These are phyloP conservation scores for Cenococcum geophilum DNA, from an alignment of 495 filamentous ascomycete species.

Conservation along the genomic window DNA sequence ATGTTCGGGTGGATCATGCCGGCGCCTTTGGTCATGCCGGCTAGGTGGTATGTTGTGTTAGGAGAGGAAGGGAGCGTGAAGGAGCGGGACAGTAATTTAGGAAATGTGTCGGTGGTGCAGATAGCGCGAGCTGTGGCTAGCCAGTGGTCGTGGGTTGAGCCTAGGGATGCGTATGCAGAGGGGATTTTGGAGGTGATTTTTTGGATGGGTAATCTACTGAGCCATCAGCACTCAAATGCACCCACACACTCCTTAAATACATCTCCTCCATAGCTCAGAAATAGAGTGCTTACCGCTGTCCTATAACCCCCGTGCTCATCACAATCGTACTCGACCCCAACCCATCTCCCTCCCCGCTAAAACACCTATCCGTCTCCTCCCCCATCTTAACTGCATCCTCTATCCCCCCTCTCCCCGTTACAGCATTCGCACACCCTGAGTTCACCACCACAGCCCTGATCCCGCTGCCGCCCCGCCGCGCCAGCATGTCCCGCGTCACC, in stretches of 20 bases:
- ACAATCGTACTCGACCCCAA: conserved; percentile 68
- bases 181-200: conserved; percentile 85
- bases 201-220: conserved; percentile 67
- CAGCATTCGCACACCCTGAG: conserved; percentile 94
- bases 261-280: neutral
- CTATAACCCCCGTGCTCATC: conserved; percentile 98
- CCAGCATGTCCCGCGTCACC: conserved; percentile 65
- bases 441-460: conserved; percentile 85
- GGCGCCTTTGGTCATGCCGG: conserved; percentile 95
- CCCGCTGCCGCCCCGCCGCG: conserved; percentile 58
- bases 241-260: neutral
- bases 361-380: conserved; percentile 62
- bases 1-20: conserved; percentile 99
- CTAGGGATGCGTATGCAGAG: conserved; percentile 60
- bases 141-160: conserved; percentile 76
- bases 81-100: conserved; percentile 79
- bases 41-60: conserved; percentile 68
- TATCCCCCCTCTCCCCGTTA: conserved; percentile 85
- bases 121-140: conserved; percentile 82
- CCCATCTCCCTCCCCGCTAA: conserved; percentile 48
- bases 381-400: conserved; percentile 87
- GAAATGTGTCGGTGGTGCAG: conserved; percentile 98
- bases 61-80: conserved; percentile 84
- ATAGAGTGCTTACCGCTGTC: conserved; percentile 59
- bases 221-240: conserved; percentile 1